Base-by-base conservation (phyloP, 495 filamentous ascomycete species). In the Geopyxis carbonaria region DNA sequence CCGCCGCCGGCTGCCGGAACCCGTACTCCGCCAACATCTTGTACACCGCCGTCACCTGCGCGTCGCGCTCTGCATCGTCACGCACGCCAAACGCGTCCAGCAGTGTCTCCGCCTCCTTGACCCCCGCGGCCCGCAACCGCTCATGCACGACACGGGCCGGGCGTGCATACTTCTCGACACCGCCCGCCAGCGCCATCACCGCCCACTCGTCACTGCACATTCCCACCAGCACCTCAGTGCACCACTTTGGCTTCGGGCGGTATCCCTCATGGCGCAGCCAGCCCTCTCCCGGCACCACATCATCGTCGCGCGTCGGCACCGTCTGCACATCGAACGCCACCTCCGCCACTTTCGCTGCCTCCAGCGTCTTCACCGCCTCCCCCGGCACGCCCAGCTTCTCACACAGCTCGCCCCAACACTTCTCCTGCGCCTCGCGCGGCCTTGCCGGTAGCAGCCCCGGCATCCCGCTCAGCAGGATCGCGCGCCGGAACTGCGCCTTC, bases 321-420 rank as follows among this genome's bases (percentile, higher is more conserved):
- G 34, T 42, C n/a, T 38, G 30, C 3, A 45, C 43, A 22, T 45
- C 16, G 27, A 42, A 45, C 1, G 46, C 33, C 2, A 45, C 28
- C 7, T 38, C 25, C 8, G 9, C 43, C 4, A 45, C n/a, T 13
- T 4, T 45, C 32, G 2, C 13, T 25, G n/a, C 35, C n/a, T 3
- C 10, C 9, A 5, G 27, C n/a, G 6, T 24, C 20, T 15, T 33
- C 3, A 23, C 24, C 1, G 36, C 27, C n/a, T 41, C 30, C 11
- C 20, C 1, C 0, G 13, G 18, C 3, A 41, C 18, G 1, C 25
- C 14, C 3, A 41, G 31, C 11, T 36, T 45, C 14, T 40, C 15
- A 5, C 25, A 19, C 5, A 42, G 33, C 5, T 28, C 19, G 2
- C 28, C 15, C 3, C 45, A 45, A 22, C 33, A 34, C 21, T 42